Evolutionary conservation across 139 green algal species (phyloP).

Genomic region (Yamagishiella unicocca): DNA sequence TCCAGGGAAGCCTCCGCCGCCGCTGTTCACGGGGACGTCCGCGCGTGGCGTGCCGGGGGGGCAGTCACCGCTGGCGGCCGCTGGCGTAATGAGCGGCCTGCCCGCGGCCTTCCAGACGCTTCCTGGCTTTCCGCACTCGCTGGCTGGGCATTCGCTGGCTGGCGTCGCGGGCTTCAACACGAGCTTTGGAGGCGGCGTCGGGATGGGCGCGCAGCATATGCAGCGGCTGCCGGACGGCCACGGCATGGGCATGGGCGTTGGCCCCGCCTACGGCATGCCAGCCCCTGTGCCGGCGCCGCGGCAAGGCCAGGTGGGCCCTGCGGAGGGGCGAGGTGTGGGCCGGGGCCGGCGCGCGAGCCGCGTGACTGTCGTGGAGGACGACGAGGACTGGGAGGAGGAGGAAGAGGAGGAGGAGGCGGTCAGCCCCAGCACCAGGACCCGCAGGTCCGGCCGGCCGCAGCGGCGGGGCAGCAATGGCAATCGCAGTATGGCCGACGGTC

Average conservation of each 20-base stretch:
- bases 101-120: constrained; percentile 9
- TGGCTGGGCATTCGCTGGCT: neutral
- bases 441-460: neutral
- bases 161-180: neutral
- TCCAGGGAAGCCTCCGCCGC: neutral
- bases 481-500: neutral
- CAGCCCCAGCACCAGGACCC: neutral
- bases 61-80: neutral
- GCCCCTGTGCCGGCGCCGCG: neutral
- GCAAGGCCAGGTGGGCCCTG: neutral
- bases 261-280: neutral
- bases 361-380: neutral
- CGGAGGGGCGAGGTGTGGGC: neutral
- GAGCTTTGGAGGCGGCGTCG: neutral
- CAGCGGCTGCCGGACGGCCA: constrained; percentile 1
- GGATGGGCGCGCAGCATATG: neutral
- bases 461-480: neutral
- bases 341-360: neutral
- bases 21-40: constrained; percentile 4
- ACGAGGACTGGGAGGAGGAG: constrained; percentile 29
- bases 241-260: neutral
- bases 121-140: neutral
- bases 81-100: neutral
- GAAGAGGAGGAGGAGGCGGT: constrained; percentile 24
- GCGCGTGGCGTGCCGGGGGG: neutral